Conservation (phyloP, 2,329 filamentous ascomycete genomes). For the Cladosporium sp. region DNA sequence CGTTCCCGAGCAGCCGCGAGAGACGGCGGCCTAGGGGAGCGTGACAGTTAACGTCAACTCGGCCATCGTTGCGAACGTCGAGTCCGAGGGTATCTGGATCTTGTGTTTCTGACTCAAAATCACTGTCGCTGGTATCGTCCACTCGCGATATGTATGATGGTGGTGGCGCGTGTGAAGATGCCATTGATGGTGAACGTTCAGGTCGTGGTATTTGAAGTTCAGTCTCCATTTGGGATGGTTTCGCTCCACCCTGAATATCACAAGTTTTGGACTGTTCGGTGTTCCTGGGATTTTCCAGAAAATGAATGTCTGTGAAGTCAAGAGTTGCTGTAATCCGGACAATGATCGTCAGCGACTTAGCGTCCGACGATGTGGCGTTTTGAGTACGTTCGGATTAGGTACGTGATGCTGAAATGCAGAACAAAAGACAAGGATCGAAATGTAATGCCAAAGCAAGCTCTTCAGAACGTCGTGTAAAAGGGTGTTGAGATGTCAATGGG, state of each 20-base stretch:
- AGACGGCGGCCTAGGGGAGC: conserved; percentile 12
- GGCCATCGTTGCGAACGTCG: conserved; percentile 1
- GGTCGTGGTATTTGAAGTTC: background rate
- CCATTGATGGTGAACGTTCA: background rate
- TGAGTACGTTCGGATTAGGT: background rate
- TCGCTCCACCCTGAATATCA: too few species aligned
- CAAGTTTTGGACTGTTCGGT: background rate
- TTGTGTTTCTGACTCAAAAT: background rate
- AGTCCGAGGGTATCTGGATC: background rate
- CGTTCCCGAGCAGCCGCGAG: background rate
- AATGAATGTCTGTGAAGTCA: background rate
- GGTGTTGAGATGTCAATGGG: background rate
- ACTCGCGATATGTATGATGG: background rate
- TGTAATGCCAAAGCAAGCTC: too few species aligned
- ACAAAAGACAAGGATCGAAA: background rate
- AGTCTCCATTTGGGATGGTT: background rate
- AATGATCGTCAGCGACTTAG: background rate
- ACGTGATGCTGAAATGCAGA: too few species aligned
- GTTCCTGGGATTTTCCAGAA: background rate
- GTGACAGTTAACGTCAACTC: conserved; percentile 5
- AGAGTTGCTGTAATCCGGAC: background rate
- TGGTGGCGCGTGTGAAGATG: background rate
- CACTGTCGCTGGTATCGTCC: background rate
- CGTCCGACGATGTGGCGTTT: background rate
- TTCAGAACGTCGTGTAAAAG: background rate